phyloP scores from a whole-genome alignment of 306 rosid genomes.

The Dryas octopetala region DNA sequence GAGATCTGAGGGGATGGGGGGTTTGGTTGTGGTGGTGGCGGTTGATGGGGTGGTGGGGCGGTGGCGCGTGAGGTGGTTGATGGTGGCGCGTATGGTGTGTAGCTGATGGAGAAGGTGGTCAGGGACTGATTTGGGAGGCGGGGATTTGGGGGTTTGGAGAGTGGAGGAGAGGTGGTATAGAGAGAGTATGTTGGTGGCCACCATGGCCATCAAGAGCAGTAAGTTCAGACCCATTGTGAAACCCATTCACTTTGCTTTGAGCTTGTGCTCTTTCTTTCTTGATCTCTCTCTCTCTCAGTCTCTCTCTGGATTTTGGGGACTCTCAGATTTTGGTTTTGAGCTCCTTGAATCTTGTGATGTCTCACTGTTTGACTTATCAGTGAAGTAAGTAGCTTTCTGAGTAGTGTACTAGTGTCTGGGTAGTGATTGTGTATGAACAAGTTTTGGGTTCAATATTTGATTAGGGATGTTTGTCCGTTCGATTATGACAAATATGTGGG shows the following conservation, averaged over 20 bases:
- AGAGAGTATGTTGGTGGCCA: constrained; percentile 90
- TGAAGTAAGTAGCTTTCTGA: constrained; percentile 4
- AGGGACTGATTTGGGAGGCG: constrained; percentile 54
- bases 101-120: constrained; percentile 83
- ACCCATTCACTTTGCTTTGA: constrained; percentile 47
- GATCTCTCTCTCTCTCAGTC: background rate
- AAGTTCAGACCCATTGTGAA: constrained; percentile 78
- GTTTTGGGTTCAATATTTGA: background rate
- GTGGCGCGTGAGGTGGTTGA: constrained; percentile 87
- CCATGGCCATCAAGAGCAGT: constrained; percentile 84
- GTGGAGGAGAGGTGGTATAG: constrained; percentile 89
- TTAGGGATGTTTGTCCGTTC: background rate
- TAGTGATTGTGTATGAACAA: background rate
- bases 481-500: constrained; percentile 3
- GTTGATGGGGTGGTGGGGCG: constrained; percentile 27
- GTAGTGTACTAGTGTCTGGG: background rate
- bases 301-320: background rate
- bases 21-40: constrained; percentile 9
- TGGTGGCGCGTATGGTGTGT: constrained; percentile 93
- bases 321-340: background rate
- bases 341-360: background rate
- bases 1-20: constrained; percentile 70
- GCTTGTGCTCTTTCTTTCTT: background rate
- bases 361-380: constrained; percentile 11
- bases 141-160: constrained; percentile 51